Evolutionary conservation across 148 eudicot genomes (phyloP).

Genomic region (Rhododendron mucronatum): DNA sequence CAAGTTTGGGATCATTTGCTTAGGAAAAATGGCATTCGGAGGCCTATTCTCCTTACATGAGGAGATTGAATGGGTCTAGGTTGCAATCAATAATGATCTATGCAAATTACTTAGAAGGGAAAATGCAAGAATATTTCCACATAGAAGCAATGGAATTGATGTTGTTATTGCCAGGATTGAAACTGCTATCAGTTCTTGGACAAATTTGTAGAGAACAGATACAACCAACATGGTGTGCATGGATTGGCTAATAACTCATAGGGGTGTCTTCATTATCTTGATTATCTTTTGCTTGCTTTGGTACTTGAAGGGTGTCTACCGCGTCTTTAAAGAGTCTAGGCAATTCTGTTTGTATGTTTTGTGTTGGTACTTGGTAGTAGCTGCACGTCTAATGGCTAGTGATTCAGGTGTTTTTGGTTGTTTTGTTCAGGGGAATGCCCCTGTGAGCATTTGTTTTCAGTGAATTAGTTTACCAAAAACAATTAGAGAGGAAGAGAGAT

Average conservation of each 20-base stretch:
- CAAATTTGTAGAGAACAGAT: neutral
- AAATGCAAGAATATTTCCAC: neutral
- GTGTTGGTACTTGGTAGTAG: neutral
- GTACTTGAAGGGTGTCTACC: neutral
- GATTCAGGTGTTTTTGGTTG: neutral
- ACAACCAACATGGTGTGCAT: neutral
- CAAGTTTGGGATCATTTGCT: neutral
- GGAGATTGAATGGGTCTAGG: neutral
- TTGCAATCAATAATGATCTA: neutral
- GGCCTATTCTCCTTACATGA: neutral
- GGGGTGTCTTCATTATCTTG: neutral
- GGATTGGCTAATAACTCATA: neutral
- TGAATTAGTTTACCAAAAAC: neutral
- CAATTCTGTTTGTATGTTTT: neutral
- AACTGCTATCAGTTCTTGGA: neutral
- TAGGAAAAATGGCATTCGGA: neutral
- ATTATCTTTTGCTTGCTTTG: neutral
- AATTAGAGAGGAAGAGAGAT: neutral
- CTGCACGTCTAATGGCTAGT: neutral
- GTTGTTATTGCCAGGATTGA: neutral
- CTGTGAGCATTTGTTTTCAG: neutral
- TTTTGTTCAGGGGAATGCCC: neutral
- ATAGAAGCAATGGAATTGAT: neutral
- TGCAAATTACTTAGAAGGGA: neutral
- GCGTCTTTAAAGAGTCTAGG: neutral